These are phyloP conservation scores for Marasmius sp. DNA, from an alignment of 1,284 basidiomycete genomes.

Conservation along the genomic window DNA sequence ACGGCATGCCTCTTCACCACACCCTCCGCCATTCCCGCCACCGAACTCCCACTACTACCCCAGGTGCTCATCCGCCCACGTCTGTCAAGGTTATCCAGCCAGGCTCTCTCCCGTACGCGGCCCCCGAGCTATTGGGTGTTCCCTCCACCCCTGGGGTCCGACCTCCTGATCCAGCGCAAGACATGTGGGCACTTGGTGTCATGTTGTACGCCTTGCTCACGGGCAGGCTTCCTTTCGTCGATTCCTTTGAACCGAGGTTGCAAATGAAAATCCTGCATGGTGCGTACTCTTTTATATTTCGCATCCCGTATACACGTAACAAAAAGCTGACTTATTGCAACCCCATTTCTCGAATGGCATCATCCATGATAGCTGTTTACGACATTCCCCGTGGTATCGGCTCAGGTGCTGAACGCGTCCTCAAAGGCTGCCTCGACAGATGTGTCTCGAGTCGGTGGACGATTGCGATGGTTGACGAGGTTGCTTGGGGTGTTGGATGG, in stretches of 20 bases:
- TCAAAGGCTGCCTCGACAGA: slow-evolving; percentile 74
- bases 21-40: slow-evolving; percentile 41
- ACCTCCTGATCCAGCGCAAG: slow-evolving; percentile 68
- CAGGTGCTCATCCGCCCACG: slow-evolving; percentile 23
- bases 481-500: slow-evolving; percentile 82
- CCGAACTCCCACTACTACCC: slow-evolving; percentile 58
- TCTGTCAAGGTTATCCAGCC: slow-evolving; percentile 53
- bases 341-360: slow-evolving; percentile 3
- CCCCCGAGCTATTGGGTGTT: slow-evolving; percentile 52
- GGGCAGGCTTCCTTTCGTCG: slow-evolving; percentile 80
- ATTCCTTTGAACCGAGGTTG: slow-evolving; percentile 86
- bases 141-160: slow-evolving; percentile 1
- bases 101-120: slow-evolving; percentile 88
- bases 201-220: slow-evolving; percentile 83
- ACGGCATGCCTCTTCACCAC: slow-evolving; percentile 22
- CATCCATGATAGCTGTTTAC: slow-evolving; percentile 47
- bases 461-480: slow-evolving; percentile 70
- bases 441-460: slow-evolving; percentile 67
- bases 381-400: slow-evolving; percentile 61
- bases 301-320: not conserved
- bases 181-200: slow-evolving; percentile 92
- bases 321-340: slow-evolving; percentile 1
- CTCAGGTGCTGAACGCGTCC: slow-evolving; percentile 67
- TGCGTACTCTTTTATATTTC: slow-evolving; percentile 31
- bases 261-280: slow-evolving; percentile 90